Evolutionary conservation across 495 filamentous ascomycete genomes (phyloP).

Genomic region (Emericellopsis terricola): DNA sequence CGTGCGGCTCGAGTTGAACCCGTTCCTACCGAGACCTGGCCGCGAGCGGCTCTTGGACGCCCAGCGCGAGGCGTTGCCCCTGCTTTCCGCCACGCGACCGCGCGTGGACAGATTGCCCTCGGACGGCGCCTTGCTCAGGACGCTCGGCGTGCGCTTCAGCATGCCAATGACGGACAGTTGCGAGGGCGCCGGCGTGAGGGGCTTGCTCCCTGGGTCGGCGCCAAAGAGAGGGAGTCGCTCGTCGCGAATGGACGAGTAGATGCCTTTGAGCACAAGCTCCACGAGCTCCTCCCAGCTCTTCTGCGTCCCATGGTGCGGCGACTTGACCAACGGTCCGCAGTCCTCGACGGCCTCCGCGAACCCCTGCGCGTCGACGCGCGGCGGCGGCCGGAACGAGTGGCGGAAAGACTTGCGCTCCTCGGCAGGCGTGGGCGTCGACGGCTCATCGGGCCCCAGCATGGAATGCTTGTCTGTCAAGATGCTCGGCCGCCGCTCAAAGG

Average conservation of each 20-base stretch:
- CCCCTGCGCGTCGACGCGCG: constrained; percentile 22
- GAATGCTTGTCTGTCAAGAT: constrained; percentile 21
- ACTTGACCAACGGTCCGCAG: constrained; percentile 56
- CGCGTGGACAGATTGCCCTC: constrained; percentile 55
- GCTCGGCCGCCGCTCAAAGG: constrained; percentile 33
- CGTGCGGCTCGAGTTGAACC: constrained; percentile 79
- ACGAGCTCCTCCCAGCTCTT: constrained; percentile 80
- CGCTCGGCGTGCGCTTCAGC: constrained; percentile 74
- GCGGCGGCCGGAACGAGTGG: constrained; percentile 26
- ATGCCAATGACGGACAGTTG: constrained; percentile 41
- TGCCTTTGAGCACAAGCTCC: constrained; percentile 77
- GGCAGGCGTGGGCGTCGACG: constrained; percentile 4
- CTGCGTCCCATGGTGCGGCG: constrained; percentile 57
- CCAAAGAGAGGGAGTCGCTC: constrained; percentile 73
- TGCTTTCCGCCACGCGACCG: constrained; percentile 49
- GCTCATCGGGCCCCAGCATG: constrained; percentile 14
- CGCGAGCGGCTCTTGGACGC: constrained; percentile 71
- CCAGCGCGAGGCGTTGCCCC: constrained; percentile 50
- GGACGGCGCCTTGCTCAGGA: constrained; percentile 71
- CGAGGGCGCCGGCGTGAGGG: constrained; percentile 21
- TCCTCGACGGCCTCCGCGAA: constrained; percentile 18
- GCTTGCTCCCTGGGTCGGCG: constrained; percentile 21
- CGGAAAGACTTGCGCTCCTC: constrained; percentile 12
- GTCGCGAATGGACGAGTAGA: constrained; percentile 75
- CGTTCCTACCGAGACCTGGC: constrained; percentile 62